These are phyloP conservation scores for Pichia phayaonensis DNA, from an alignment of 805 yeast genomes.

Conservation along the genomic window DNA sequence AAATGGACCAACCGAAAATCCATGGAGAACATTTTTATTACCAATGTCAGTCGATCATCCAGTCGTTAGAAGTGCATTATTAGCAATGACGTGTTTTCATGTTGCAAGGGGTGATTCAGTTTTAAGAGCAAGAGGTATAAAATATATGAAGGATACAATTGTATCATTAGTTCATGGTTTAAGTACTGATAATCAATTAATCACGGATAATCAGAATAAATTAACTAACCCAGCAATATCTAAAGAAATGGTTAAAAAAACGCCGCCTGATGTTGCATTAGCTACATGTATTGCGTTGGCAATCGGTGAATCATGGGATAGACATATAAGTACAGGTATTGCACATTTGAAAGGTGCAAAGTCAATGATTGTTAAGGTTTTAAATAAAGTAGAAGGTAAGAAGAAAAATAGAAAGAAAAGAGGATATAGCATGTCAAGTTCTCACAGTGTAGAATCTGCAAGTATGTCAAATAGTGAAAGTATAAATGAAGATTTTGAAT, in stretches of 20 bases:
- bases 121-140: conserved; percentile 42
- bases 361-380: conserved; percentile 46
- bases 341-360: conserved; percentile 64
- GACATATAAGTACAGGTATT: conserved; percentile 58
- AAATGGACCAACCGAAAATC: conserved; percentile 58
- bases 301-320: conserved; percentile 62
- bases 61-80: conserved; percentile 53
- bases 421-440: neutral
- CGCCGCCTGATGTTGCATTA: conserved; percentile 56
- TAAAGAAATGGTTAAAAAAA: neutral
- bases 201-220: neutral
- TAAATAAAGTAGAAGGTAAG: conserved; percentile 19
- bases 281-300: conserved; percentile 59
- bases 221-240: neutral
- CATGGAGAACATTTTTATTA: conserved; percentile 53
- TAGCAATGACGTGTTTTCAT: conserved; percentile 63
- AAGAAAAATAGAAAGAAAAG: conserved; percentile 12
- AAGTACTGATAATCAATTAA: conserved; percentile 10
- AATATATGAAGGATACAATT: conserved; percentile 54
- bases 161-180: conserved; percentile 53
- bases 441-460: neutral
- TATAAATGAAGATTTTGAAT: neutral
- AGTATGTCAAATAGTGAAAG: neutral
- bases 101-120: conserved; percentile 38
- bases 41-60: conserved; percentile 51